Base-by-base conservation (phyloP, 768 basidiomycete genomes). In the Boletales sp. region DNA sequence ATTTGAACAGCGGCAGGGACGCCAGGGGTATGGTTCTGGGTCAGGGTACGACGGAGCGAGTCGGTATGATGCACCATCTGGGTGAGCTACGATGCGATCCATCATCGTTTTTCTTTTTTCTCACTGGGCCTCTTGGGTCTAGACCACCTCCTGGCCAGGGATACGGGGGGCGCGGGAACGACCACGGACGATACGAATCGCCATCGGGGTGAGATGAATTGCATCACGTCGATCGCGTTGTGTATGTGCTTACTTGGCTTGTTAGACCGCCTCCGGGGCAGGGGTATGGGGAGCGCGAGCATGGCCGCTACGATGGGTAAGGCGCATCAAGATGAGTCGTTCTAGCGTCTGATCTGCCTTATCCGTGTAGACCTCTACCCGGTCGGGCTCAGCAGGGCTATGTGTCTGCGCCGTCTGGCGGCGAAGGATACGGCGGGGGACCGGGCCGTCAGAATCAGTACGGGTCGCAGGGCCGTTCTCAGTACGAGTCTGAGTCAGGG, bases 401-500 rank as follows among this genome's bases (percentile, higher is more conserved):
- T 17, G 51, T 35, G 5, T 42, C 58, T 21, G 21, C 21, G 21
- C 4, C 21, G 21, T 21, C 4, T 44, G 44, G 46, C 32, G 47
- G 44, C 1, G 43, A 5, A 14, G 12, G 48, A 7, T 50, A 62
- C 9, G 44, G 46, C 4, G 45, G 34, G 18, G 44, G 33, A 21
- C 4, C 41, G 3, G 57, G 55, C 5, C 60, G 49, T 39, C 31
- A 38, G 36, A 17, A 28, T 19, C 58, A 57, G 31, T 61, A 64
- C 14, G 43, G 43, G 10, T 8, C 36, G 18, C 41, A 44, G 35
- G 46, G 46, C 31, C 52, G 50, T 11, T 4, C 41, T 39, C 51
- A 49, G 32, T 53, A 60, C 7, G 58, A 49, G 2, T 15, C 49
- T 2, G 31, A 49, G 13, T 48, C 50, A 11, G 52, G 44, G 25